Evolutionary conservation across 2,329 filamentous ascomycete species (phyloP), one percentile per base, ranked within the genome.

Genomic region (Cordyceps cateniannulata): DNA sequence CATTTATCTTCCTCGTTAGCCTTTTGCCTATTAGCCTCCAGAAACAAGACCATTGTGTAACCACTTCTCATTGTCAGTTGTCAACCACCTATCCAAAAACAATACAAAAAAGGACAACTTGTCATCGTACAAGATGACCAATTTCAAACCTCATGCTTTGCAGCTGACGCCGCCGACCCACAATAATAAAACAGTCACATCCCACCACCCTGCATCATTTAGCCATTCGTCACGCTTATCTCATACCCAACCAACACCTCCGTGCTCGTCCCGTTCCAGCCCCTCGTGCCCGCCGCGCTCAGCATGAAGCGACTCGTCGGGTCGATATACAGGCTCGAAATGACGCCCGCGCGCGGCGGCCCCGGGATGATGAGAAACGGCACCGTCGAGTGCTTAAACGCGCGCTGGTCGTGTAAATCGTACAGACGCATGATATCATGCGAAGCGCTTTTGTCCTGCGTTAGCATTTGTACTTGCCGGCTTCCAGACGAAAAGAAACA

Each of bases 341-440:
- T 93, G 47, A 96, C 91, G 49, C 93, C 93, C 0, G 93, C 93
- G 18, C 91, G 73, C 0, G 85, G 85, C 0, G 85, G 95, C 0
- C 95, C 95, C 0, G 95, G 95, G 25, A 99, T 88, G 66, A 99
- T 97, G n/a, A 96, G 82, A 73, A 98, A 99, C 0, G 95, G 95
- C 0, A 96, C 91, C 0, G 88, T 87, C 0, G 90, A 90, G 70
- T 91, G 88, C 68, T 87, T 90, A 44, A 82, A 79, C 1, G 81
- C 76, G 25, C 83, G 80, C 35, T 84, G 82, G 56, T 89, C 84
- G 50, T 85, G 85, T 20, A 98, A 79, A 70, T 99, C 95, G 71
- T 98, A 99, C 0, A 99, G 82, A 3, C 95, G 85, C 16, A 99
- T 81, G 66, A 98, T 98, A 69, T 98, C 93, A 70, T 96, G 89